A percentile compares a stretch with the other conserved stretches of the same genome.
phyloP scores from a whole-genome alignment of 306 rosid genomes.

The Mucuna pruriens region DNA sequence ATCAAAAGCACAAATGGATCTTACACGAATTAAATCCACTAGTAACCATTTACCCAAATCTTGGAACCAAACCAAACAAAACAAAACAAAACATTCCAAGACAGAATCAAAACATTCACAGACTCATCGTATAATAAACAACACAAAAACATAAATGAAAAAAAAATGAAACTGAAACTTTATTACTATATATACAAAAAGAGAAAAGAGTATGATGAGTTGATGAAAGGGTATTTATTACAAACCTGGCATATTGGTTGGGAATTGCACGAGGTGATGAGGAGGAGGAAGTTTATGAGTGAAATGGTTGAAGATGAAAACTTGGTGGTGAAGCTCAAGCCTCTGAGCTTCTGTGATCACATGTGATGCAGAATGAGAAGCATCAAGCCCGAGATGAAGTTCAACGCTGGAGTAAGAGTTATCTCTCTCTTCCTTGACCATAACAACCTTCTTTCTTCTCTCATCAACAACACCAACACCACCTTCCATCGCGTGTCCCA shows the following conservation, averaged over 20 bases:
- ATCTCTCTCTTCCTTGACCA: slow-evolving; percentile 40
- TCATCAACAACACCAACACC: slow-evolving; percentile 13
- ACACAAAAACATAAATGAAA: neutral
- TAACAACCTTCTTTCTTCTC: slow-evolving; percentile 29
- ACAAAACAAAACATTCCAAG: neutral
- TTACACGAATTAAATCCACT: slow-evolving; percentile 14
- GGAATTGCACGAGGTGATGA: slow-evolving; percentile 51
- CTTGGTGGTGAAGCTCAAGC: slow-evolving; percentile 70
- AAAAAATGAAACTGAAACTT: neutral
- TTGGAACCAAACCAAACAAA: neutral
- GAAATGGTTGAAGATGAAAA: slow-evolving; percentile 61
- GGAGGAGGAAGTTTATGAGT: slow-evolving; percentile 60
- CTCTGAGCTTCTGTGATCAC: slow-evolving; percentile 55
- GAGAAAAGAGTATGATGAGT: neutral
- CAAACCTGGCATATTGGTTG: slow-evolving; percentile 56
- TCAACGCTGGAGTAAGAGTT: slow-evolving; percentile 31
- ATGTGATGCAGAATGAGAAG: slow-evolving; percentile 22
- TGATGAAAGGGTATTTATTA: neutral
- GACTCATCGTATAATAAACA: neutral
- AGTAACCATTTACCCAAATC: neutral
- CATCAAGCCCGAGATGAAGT: slow-evolving; percentile 50
- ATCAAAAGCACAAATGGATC: neutral
- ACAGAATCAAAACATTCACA: slow-evolving; percentile 29
- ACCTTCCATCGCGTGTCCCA: slow-evolving; percentile 37
- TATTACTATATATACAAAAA: neutral